Evolutionary conservation across 2,329 filamentous ascomycete species (phyloP), one percentile per base, ranked within the genome.

Genomic region (Metarhizium humberi): DNA sequence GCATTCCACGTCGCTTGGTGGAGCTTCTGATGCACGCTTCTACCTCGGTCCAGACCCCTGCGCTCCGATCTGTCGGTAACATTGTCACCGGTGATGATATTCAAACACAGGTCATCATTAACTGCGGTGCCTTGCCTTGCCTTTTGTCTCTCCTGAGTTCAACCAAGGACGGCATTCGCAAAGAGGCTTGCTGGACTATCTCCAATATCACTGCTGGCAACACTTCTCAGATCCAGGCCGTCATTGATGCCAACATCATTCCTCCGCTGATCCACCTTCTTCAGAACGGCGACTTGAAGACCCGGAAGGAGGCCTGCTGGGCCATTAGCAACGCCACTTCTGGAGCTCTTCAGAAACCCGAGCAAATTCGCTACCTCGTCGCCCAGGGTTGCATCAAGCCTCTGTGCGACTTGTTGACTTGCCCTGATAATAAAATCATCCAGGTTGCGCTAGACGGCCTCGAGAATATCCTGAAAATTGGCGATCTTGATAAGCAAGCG

Each of bases 351-450:
- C 94, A 99, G 76, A 99, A 97, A 81, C 94, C 94, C 1, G 94
- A 97, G 57, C 94, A 99, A 78, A 99, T 99, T 66, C 86, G 94
- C 63, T 97, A 96, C 72, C 81, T 99, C 47, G 94, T 99, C 36
- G 75, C 84, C 40, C 89, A 94, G 74, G 94, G 94, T 61, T 96
- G 92, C 78, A 97, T 99, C 76, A 95, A 92, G 77, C 94, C 94
- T 4, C 81, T 99, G 38, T 99, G 94, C 72, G 94, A 99, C 67
- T 84, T 99, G 30, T 84, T 99, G 56, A 85, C 84, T 43, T 99
- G 94, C 79, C 95, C 95, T 34, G 94, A 99, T 74, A 99, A 99
- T 78, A 99, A 99, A 84, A 99, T 99, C 70, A 99, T 99, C 66
- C 94, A 99, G 75, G 94, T 99, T 62, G 94, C 94, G 61, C 84